Evolutionary conservation across 2,329 filamentous ascomycete species (phyloP), one percentile per base, ranked within the genome.

Genomic region (Penicillium sp.): DNA sequence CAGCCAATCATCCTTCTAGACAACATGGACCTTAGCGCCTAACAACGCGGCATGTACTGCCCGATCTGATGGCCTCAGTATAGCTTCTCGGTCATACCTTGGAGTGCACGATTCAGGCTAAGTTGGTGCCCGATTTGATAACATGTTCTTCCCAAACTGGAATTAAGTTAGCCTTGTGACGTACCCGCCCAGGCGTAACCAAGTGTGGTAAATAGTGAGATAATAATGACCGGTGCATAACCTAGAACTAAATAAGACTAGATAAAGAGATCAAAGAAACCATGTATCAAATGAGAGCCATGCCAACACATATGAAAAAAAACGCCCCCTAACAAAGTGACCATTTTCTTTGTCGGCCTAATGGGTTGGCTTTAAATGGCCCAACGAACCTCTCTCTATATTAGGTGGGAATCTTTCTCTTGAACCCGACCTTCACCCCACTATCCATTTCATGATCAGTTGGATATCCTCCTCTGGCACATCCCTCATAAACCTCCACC

Each of bases 141-240:
- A 7, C 8, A 33, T 50, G 28, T 50, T 15, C 33, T 7, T 33
- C 9, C 47, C 7, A 33, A 33, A n/a, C 13, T 19, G 7, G 7
- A 50, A 35, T 50, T 35, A 22, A 22, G 47, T 35, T 50, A n/a
- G 15, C n/a, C 47, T 47, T 26, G 19, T 35, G 47, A 50, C 47
- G 28, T 10, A 22, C 17, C 33, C 10, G 8, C n/a, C 12, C 26
- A 33, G 28, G 28, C 47, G 15, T 5, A 3, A 50, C 30, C 30
- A 30, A 50, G 22, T 19, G 13, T 30, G 28, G n/a, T 30, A 26
- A 9, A 28, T 4, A 47, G 24, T 47, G 47, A 50, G 47, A 50
- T 35, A 15, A 22, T 10, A 50, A 35, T 35, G 28, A 50, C 28
- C 28, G 1, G 26, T 33, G 13, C 28, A 33, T 35, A 22, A 19